Evolutionary conservation across 371 early-diverging fungal species (phyloP), one percentile per base, ranked within the genome.

Genomic region (Thermomucor indicae-seudaticae): DNA sequence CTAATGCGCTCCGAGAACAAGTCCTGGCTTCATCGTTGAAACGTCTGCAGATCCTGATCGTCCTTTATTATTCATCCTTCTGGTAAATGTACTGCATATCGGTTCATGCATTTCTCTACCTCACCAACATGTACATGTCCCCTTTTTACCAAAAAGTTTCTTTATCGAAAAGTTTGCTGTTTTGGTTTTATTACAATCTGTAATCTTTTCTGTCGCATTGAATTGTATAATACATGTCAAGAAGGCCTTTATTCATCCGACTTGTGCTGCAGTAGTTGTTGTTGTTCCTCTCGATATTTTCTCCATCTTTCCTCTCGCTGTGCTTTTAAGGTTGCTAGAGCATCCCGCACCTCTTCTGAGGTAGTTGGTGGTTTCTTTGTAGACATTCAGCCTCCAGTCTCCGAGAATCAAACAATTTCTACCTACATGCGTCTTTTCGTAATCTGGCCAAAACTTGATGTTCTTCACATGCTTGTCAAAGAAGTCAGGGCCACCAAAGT

Each of bases 401-500:
- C 3, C 16, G 3, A 22, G 12, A 11, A 27, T 11, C 22, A 32
- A 4, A 43, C 31, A 44, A 28, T 46, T 34, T 10, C 30, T 29
- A 45, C 63, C 56, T 65, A 71, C 75, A 48, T 67, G 47, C 16
- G 77, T 72, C 4, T 58, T 66, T 23, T 70, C 60, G 28, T 68
- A 67, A 23, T 72, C 69, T 23, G 77, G 77, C 77, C 77, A 76
- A 41, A 76, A 76, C 49, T 65, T 67, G 56, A 76, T 70, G 10
- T 66, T 65, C 29, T 75, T 68, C 27, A 78, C 78, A 52, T 72
- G 66, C 10, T 47, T 64, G 30, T 78, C 69, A 54, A 70, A 78
- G 42, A 75, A 78, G 17, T 61, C 66, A 42, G 78, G 78, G 30
- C 75, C 78, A 44, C 78, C 78, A 64, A 78, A 78, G 39, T 78